phyloP scores from a whole-genome alignment of 2,329 filamentous ascomycete species.

The Diaporthe longicolla region DNA sequence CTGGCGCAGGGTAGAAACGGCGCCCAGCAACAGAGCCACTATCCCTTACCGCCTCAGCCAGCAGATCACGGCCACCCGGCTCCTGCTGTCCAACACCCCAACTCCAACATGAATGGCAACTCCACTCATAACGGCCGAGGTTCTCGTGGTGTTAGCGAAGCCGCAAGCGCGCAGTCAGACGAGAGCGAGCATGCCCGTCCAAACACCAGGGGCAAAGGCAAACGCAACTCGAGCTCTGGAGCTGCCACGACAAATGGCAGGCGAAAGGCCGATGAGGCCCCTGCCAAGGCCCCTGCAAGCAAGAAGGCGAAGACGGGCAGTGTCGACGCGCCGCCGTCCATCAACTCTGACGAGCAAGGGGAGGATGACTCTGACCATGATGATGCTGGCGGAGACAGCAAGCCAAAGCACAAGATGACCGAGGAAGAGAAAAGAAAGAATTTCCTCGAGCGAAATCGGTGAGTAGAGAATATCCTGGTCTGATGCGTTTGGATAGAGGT shows the following conservation, averaged over 20 bases:
- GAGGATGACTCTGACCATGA: slow-evolving; percentile 65
- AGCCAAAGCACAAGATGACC: slow-evolving; percentile 86
- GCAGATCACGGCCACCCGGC: slow-evolving; percentile 66
- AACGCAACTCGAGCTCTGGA: slow-evolving; percentile 68
- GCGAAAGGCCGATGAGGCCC: slow-evolving; percentile 81
- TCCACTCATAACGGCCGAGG: slow-evolving; percentile 58
- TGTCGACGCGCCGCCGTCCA: slow-evolving; percentile 48
- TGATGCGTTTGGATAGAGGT: not conserved
- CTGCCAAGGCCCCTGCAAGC: slow-evolving; percentile 70
- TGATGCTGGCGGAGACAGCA: slow-evolving; percentile 70
- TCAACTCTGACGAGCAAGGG: slow-evolving; percentile 49
- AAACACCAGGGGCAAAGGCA: slow-evolving; percentile 76
- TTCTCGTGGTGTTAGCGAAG: slow-evolving; percentile 74
- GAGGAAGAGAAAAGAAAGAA: slow-evolving; percentile 99
- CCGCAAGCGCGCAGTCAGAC: slow-evolving; percentile 79
- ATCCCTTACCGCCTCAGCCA: slow-evolving; percentile 60
- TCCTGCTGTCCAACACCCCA: slow-evolving; percentile 52
- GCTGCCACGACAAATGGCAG: slow-evolving; percentile 71
- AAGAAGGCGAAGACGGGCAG: slow-evolving; percentile 80
- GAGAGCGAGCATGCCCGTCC: slow-evolving; percentile 79
- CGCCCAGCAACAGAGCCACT: slow-evolving; percentile 64
- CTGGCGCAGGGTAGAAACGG: slow-evolving; percentile 80
- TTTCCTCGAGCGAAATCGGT: slow-evolving; percentile 97
- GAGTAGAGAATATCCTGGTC: slow-evolving; percentile 53
- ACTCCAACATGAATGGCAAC: slow-evolving; percentile 64